Evolutionary conservation across 495 filamentous ascomycete species (phyloP).

Genomic region (Echria macrotheca): DNA sequence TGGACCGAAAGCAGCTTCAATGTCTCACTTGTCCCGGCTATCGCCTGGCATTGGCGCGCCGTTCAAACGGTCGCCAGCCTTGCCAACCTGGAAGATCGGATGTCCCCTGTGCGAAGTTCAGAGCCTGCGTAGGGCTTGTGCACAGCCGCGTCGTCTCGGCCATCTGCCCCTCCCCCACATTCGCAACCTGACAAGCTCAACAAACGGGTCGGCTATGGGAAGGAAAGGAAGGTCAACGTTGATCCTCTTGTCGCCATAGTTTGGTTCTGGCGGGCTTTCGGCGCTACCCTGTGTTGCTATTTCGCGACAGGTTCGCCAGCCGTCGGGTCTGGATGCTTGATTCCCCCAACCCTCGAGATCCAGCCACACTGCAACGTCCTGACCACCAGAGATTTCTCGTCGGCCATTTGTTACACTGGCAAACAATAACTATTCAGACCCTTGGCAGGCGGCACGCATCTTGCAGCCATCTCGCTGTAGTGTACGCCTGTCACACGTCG

Average conservation of each 20-base stretch:
- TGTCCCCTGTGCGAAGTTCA: too few relatives aligned
- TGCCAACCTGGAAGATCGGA: too few relatives aligned
- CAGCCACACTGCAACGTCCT: constrained; percentile 12
- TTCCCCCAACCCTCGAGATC: not conserved
- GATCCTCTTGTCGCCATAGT: constrained; percentile 12
- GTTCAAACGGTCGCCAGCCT: too few relatives aligned
- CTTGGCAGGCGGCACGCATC: constrained; percentile 7
- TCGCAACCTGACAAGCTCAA: constrained; percentile 3
- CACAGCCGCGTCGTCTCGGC: too few relatives aligned
- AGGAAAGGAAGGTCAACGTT: constrained; percentile 1
- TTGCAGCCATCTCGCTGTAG: constrained; percentile 13
- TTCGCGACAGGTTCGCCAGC: constrained; percentile 7
- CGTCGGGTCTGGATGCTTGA: not conserved
- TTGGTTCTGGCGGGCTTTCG: constrained; percentile 20
- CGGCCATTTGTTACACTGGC: not conserved
- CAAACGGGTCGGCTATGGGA: not conserved
- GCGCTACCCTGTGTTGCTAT: constrained; percentile 20
- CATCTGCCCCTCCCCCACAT: constrained; percentile 19
- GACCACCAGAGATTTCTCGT: not conserved
- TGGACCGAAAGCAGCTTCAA: too few relatives aligned
- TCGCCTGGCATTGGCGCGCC: too few relatives aligned
- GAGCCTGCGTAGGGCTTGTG: too few relatives aligned
- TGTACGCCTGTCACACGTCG: constrained; percentile 8
- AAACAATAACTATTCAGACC: not conserved
- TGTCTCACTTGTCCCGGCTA: too few relatives aligned